Percentiles rank a stretch among this genome's conserved stretches.
phyloP scores from a whole-genome alignment of 1,284 basidiomycete genomes.

The Hemileccinum hortonii region DNA sequence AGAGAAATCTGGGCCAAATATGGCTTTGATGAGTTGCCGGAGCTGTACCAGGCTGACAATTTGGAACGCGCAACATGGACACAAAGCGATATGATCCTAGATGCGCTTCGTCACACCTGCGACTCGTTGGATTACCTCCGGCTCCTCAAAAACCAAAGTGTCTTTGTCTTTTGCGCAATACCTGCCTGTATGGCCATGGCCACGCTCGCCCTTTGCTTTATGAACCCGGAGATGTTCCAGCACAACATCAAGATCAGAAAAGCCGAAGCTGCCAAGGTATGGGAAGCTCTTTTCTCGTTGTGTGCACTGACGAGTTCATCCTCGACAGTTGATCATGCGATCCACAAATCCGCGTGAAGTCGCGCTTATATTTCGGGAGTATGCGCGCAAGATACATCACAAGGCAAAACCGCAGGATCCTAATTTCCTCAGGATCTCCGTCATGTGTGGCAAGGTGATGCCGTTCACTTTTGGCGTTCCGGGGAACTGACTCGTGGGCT shows the following conservation, averaged over 20 bases:
- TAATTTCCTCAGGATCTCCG: constrained; percentile 78
- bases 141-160: constrained; percentile 84
- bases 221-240: constrained; percentile 89
- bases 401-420: constrained; percentile 83
- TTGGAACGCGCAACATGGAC: constrained; percentile 71
- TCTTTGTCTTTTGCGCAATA: constrained; percentile 97
- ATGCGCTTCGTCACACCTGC: constrained; percentile 83
- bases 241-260: constrained; percentile 96
- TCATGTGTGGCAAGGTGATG: constrained; percentile 74
- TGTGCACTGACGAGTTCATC: neutral
- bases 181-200: constrained; percentile 97
- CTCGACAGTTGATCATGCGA: constrained; percentile 77
- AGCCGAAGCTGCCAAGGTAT: constrained; percentile 80
- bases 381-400: constrained; percentile 80
- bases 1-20: constrained; percentile 85
- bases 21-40: constrained; percentile 69
- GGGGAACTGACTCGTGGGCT: neutral
- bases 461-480: too few relatives aligned
- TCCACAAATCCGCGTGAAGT: constrained; percentile 93
- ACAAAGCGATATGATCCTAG: constrained; percentile 86
- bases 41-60: constrained; percentile 57
- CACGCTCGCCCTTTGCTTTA: constrained; percentile 88
- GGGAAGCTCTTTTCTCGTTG: constrained; percentile 22
- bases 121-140: constrained; percentile 90
- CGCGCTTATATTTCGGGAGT: constrained; percentile 84